Conservation (phyloP, 2,329 filamentous ascomycete genomes). For the Microcyclospora pomicola region DNA sequence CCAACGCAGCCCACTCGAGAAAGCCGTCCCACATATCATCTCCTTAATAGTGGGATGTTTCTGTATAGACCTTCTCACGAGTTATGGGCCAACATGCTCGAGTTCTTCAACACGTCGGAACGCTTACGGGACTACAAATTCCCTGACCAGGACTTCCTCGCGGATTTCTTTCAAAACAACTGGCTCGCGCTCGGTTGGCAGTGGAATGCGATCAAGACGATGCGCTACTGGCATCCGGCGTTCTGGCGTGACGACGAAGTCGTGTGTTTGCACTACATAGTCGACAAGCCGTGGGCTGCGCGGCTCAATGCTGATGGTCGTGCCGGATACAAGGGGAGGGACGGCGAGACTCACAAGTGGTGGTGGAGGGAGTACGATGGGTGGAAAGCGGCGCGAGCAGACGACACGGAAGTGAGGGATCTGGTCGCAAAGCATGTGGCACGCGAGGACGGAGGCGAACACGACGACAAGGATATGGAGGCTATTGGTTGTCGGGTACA, state of each 20-base stretch:
- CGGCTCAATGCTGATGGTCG: constrained; percentile 28
- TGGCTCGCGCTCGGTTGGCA: constrained; percentile 37
- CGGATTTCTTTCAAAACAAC: constrained; percentile 31
- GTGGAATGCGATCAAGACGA: constrained; percentile 41
- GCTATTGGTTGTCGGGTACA: constrained; percentile 18
- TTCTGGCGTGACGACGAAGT: constrained; percentile 39
- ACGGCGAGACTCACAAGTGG: constrained; percentile 39
- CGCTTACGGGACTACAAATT: constrained; percentile 29
- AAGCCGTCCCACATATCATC: constrained; percentile 26
- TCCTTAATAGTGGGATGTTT: constrained; percentile 40
- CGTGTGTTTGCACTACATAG: constrained; percentile 39
- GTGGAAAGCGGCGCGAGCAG: constrained; percentile 22
- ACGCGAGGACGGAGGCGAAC: constrained; percentile 11
- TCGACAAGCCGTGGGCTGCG: constrained; percentile 42
- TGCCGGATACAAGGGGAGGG: constrained; percentile 36
- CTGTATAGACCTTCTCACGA: constrained; percentile 31
- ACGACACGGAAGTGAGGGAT: constrained; percentile 27
- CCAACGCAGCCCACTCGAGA: constrained; percentile 22
- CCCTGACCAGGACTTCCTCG: constrained; percentile 41
- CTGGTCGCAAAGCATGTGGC: constrained; percentile 11
- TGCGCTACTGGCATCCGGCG: constrained; percentile 38
- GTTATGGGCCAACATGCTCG: constrained; percentile 28
- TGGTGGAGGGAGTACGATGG: constrained; percentile 37
- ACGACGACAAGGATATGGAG: constrained; percentile 15
- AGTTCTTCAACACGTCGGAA: constrained; percentile 26